A percentile compares a stretch with the other conserved stretches of the same genome.
Evolutionary conservation across 177 flowering plant species (phyloP).

Genomic region (Telopea speciosissima): DNA sequence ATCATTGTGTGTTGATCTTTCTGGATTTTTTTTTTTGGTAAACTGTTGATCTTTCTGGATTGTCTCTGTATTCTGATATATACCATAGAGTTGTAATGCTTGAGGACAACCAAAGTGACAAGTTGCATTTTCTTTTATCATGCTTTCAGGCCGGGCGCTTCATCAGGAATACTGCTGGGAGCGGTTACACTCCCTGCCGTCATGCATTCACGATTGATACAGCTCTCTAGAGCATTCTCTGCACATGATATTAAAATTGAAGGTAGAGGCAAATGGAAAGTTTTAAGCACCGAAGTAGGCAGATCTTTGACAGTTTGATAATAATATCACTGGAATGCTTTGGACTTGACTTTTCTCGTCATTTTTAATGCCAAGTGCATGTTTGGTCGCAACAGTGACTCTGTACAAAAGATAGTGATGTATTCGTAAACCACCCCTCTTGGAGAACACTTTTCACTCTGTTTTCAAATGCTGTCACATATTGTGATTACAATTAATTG

Average conservation of each 20-base stretch:
- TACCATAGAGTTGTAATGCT: background rate
- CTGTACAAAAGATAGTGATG: background rate
- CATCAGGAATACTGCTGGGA: conserved; percentile 84
- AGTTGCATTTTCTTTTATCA: background rate
- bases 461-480: background rate
- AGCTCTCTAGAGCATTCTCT: conserved; percentile 46
- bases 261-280: conserved; percentile 30
- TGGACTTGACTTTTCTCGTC: background rate
- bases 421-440: background rate
- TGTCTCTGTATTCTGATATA: background rate
- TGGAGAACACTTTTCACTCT: background rate
- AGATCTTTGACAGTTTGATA: background rate
- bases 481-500: background rate
- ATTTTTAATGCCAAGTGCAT: background rate
- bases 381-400: background rate
- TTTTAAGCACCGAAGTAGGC: background rate
- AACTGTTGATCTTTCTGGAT: background rate
- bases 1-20: background rate
- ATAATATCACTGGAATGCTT: background rate
- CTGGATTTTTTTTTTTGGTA: background rate
- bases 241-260: conserved; percentile 30
- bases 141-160: conserved; percentile 65
- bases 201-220: conserved; percentile 66
- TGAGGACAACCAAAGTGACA: too few relatives aligned
- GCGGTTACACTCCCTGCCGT: conserved; percentile 80